These are phyloP conservation scores for Auricularia cornea DNA, from an alignment of 768 basidiomycete species.

Conservation along the genomic window DNA sequence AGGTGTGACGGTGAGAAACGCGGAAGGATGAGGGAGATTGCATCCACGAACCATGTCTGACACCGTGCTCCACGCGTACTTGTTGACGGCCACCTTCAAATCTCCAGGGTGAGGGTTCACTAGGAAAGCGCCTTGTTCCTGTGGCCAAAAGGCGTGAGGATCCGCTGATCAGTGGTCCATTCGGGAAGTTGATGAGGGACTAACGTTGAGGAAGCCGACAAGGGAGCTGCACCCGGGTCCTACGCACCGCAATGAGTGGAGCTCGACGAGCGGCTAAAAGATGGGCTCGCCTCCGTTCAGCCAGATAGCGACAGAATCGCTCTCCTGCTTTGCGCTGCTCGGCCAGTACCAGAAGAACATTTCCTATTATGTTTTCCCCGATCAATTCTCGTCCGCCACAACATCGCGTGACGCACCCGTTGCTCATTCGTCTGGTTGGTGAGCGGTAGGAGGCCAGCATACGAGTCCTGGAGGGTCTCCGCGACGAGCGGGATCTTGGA, in stretches of 20 bases:
- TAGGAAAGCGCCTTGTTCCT: conserved; percentile 8
- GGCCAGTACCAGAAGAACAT: conserved; percentile 10
- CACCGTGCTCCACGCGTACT: conserved; percentile 4
- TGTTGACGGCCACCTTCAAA: conserved; percentile 4
- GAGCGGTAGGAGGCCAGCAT: neutral
- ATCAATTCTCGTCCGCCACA: no score
- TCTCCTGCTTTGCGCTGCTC: neutral
- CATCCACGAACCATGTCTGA: conserved; percentile 4
- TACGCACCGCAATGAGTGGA: neutral
- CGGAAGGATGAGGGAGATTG: neutral
- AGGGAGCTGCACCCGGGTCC: neutral
- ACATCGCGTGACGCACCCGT: neutral
- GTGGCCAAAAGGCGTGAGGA: no score
- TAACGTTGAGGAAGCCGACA: neutral
- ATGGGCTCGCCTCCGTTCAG: conserved; percentile 1
- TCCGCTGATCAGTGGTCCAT: no score
- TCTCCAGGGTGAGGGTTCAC: conserved; percentile 5
- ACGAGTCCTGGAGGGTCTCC: neutral
- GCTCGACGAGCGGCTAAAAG: neutral
- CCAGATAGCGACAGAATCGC: conserved; percentile 1
- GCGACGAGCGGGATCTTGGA: neutral
- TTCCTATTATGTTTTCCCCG: no score
- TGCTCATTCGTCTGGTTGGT: neutral
- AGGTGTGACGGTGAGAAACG: no score
- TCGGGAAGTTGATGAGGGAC: no score